phyloP scores from a whole-genome alignment of 2,329 filamentous ascomycete species.

The Zopfia rhizophila region DNA sequence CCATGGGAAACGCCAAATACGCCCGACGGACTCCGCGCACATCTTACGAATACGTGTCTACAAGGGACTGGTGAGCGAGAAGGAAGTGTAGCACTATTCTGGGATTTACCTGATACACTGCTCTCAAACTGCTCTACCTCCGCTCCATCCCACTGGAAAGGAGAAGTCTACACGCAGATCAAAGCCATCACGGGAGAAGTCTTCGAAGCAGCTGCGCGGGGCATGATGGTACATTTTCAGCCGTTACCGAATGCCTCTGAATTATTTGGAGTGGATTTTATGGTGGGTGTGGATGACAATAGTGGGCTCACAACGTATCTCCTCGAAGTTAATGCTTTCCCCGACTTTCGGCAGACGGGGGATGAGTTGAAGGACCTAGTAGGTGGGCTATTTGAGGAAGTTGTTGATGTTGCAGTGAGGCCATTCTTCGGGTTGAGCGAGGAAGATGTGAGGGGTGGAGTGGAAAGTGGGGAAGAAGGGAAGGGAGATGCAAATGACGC shows the following conservation, averaged over 20 bases:
- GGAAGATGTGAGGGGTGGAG: no score
- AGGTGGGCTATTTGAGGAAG: conserved; percentile 78
- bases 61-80: conserved; percentile 69
- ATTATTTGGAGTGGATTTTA: conserved; percentile 89
- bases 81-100: conserved; percentile 79
- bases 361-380: conserved; percentile 77
- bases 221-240: conserved; percentile 92
- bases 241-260: conserved; percentile 89
- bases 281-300: conserved; percentile 65
- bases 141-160: conserved; percentile 58
- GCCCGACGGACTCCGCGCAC: conserved; percentile 69
- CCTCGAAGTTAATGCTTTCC: conserved; percentile 94
- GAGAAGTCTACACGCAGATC: conserved; percentile 77
- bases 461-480: conserved; percentile 20
- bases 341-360: conserved; percentile 94
- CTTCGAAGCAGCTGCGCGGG: conserved; percentile 86
- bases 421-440: conserved; percentile 69
- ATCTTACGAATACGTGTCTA: conserved; percentile 95
- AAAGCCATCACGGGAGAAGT: conserved; percentile 76
- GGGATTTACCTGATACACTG: conserved; percentile 65
- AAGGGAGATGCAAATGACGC: conserved; percentile 19
- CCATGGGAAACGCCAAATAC: conserved; percentile 62
- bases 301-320: conserved; percentile 72
- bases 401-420: conserved; percentile 73
- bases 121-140: conserved; percentile 26